A percentile compares a stretch with the other conserved stretches of the same genome.
Conservation (phyloP, 345 rosid species). For the Geranium rotundifolium region DNA sequence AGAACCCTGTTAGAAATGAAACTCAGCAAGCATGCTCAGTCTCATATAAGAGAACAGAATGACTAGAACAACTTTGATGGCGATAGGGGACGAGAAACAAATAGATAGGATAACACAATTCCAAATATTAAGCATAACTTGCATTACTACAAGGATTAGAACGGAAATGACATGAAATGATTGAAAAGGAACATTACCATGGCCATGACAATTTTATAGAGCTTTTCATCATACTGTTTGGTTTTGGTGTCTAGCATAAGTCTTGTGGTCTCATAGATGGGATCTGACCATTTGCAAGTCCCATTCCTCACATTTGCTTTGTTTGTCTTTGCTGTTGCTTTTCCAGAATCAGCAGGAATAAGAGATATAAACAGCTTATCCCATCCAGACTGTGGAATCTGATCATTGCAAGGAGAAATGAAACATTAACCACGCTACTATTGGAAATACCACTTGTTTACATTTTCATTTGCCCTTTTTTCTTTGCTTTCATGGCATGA, state of each 20-base stretch:
- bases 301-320: constrained; percentile 96
- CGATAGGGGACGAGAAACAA: background rate
- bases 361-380: constrained; percentile 86
- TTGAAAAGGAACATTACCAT: constrained; percentile 43
- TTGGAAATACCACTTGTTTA: background rate
- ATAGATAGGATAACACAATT: background rate
- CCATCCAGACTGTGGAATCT: constrained; percentile 96
- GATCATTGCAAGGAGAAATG: background rate
- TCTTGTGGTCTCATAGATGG: constrained; percentile 92
- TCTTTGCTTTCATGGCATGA: too few relatives aligned
- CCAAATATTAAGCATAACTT: background rate
- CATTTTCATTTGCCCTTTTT: too few relatives aligned
- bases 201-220: constrained; percentile 69
- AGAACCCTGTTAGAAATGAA: constrained; percentile 54
- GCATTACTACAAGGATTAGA: constrained; percentile 1
- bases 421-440: background rate
- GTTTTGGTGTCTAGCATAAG: constrained; percentile 78
- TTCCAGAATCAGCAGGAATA: constrained; percentile 85
- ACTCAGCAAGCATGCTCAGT: constrained; percentile 11
- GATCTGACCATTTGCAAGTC: constrained; percentile 97
- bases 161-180: constrained; percentile 1
- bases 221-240: constrained; percentile 71
- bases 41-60: background rate
- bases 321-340: constrained; percentile 83
- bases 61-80: background rate